Conservation (phyloP, 2,329 filamentous ascomycete genomes). For the Penicillium sp. region DNA sequence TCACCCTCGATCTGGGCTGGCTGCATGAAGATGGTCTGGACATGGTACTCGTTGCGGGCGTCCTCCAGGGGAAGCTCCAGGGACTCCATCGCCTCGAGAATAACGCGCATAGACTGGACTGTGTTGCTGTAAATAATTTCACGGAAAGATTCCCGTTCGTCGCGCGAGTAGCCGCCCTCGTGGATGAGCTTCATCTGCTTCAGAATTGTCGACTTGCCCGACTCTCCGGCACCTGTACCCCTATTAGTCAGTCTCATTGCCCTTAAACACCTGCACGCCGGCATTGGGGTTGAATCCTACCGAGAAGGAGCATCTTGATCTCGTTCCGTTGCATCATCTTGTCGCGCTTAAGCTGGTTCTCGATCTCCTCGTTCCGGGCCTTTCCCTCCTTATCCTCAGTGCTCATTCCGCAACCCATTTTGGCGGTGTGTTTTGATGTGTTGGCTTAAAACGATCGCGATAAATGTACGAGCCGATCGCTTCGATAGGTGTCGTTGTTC, state of each 20-base stretch:
- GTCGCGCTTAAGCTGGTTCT: slow-evolving; percentile 98
- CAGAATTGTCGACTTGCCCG: slow-evolving; percentile 89
- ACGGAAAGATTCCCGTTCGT: slow-evolving; percentile 71
- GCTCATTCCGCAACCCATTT: slow-evolving; percentile 99
- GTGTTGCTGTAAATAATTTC: slow-evolving; percentile 73
- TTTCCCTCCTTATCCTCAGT: slow-evolving; percentile 99
- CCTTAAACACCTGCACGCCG: neutral
- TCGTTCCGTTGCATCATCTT: slow-evolving; percentile 99
- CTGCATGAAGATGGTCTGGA: slow-evolving; percentile 98
- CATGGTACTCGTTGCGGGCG: slow-evolving; percentile 91
- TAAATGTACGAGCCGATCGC: slow-evolving; percentile 11
- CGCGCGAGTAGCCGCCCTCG: slow-evolving; percentile 96
- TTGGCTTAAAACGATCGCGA: slow-evolving; percentile 14
- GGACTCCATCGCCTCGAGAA: slow-evolving; percentile 68
- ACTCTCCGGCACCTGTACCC: slow-evolving; percentile 85
- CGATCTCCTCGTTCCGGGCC: slow-evolving; percentile 99
- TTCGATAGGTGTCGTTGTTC: slow-evolving; percentile 8
- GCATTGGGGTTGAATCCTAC: slow-evolving; percentile 56
- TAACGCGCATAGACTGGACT: slow-evolving; percentile 69
- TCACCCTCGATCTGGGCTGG: slow-evolving; percentile 95
- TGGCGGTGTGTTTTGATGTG: slow-evolving; percentile 50
- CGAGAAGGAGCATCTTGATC: slow-evolving; percentile 99
- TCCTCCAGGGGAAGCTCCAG: slow-evolving; percentile 82
- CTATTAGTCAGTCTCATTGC: slow-evolving; percentile 9
- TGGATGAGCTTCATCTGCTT: slow-evolving; percentile 99